phyloP scores from a whole-genome alignment of 2,329 filamentous ascomycete species.

The Fusarium anguioides region DNA sequence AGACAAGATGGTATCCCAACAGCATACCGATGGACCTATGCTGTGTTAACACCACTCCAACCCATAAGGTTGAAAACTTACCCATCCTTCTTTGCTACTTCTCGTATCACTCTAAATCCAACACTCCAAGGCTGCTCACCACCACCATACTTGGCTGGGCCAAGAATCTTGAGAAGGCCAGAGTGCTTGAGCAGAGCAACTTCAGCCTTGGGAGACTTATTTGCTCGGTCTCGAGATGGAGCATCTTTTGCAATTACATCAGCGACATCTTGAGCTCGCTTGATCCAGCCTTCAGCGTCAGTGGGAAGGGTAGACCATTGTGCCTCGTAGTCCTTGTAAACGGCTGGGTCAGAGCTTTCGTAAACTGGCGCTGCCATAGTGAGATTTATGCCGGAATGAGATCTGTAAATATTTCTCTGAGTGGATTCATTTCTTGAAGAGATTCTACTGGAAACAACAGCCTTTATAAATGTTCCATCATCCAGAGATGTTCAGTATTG shows the following conservation, averaged over 20 bases:
- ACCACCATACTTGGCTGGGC: constrained; percentile 55
- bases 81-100: constrained; percentile 73
- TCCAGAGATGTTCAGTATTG: background rate
- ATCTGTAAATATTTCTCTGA: no score
- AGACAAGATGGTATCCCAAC: constrained; percentile 15
- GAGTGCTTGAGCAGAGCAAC: constrained; percentile 56
- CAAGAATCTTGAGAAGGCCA: constrained; percentile 54
- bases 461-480: background rate
- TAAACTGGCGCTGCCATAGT: constrained; percentile 10
- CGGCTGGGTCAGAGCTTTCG: constrained; percentile 49
- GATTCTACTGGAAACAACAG: accelerated
- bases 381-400: background rate
- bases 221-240: constrained; percentile 51
- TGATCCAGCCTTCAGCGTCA: constrained; percentile 51
- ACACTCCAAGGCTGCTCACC: constrained; percentile 59
- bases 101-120: constrained; percentile 68
- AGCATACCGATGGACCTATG: constrained; percentile 70
- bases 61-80: constrained; percentile 40
- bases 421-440: accelerated
- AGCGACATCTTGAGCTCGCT: constrained; percentile 40
- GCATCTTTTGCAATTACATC: constrained; percentile 12
- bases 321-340: constrained; percentile 52
- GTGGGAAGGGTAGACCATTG: constrained; percentile 51
- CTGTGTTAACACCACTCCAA: accelerated
- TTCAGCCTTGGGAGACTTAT: constrained; percentile 55